Evolutionary conservation across 345 rosid genomes (phyloP).

Genomic region (Hirschfeldia incana): DNA sequence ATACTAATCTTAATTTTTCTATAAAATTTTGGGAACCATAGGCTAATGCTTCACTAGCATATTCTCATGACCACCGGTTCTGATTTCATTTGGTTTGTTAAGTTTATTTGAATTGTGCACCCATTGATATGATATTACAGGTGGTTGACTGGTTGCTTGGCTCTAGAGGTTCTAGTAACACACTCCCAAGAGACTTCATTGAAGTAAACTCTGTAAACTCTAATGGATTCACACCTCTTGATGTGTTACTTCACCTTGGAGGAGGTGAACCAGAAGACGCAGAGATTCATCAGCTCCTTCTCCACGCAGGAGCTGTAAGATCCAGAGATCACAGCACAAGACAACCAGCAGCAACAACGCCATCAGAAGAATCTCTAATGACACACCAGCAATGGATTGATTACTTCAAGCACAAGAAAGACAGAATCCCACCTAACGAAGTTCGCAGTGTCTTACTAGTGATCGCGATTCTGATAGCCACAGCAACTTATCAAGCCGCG

Average conservation of each 20-base stretch:
- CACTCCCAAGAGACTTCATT: conserved; percentile 6
- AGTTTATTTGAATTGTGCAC: not conserved
- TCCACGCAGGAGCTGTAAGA: conserved; percentile 32
- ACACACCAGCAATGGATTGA: conserved; percentile 25
- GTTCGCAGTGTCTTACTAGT: conserved; percentile 34
- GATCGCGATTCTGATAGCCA: conserved; percentile 38
- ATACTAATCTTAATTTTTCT: too few relatives aligned
- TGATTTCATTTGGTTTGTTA: not conserved
- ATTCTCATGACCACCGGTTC: not conserved
- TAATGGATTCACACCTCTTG: conserved; percentile 38
- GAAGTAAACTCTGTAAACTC: conserved; percentile 36
- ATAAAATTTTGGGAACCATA: too few relatives aligned
- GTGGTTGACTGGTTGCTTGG: conserved; percentile 34
- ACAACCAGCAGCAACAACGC: not conserved
- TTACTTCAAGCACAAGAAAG: conserved; percentile 34
- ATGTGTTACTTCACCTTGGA: conserved; percentile 23
- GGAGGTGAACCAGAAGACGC: conserved; percentile 37
- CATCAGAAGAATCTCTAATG: conserved; percentile 28
- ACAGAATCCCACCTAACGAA: conserved; percentile 31
- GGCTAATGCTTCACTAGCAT: not conserved
- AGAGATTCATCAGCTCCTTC: conserved; percentile 33
- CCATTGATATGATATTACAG: conserved; percentile 7
- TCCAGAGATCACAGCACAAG: conserved; percentile 11
- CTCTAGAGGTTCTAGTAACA: not conserved
- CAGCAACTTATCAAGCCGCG: conserved; percentile 47